A percentile compares a stretch with the other conserved stretches of the same genome.
Conservation (phyloP, 2,329 filamentous ascomycete species). For the Cercospora brassicicola region DNA sequence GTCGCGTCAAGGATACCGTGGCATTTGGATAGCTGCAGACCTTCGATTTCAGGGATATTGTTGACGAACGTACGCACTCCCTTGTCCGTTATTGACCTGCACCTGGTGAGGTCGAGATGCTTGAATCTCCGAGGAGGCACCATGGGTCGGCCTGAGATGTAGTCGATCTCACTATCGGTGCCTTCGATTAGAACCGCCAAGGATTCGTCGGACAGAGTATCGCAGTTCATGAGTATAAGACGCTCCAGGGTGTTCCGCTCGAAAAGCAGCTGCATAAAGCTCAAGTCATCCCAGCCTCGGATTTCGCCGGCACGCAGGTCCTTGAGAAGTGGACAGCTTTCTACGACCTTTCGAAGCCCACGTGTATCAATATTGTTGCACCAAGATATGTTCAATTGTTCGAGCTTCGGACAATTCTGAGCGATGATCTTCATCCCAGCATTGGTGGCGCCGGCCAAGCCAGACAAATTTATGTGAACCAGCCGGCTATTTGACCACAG, state of each 20-base stretch:
- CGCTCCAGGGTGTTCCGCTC: constrained; percentile 77
- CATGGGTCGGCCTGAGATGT: constrained; percentile 72
- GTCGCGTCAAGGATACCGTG: constrained; percentile 70
- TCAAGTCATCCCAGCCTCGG: constrained; percentile 71
- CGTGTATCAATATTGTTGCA: constrained; percentile 80
- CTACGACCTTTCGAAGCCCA: constrained; percentile 71
- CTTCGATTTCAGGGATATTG: constrained; percentile 76
- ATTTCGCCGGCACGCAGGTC: constrained; percentile 84
- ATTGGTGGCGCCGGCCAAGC: constrained; percentile 76
- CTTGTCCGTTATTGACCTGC: constrained; percentile 67
- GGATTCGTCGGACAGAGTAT: constrained; percentile 72
- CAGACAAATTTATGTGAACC: constrained; percentile 82
- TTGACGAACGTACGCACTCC: constrained; percentile 71
- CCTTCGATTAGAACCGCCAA: constrained; percentile 76
- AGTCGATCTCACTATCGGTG: constrained; percentile 72
- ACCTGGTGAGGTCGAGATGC: constrained; percentile 82
- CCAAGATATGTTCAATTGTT: constrained; percentile 88
- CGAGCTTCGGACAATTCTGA: constrained; percentile 75
- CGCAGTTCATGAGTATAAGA: constrained; percentile 78
- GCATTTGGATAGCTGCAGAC: constrained; percentile 79
- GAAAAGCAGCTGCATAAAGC: constrained; percentile 74
- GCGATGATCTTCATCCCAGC: constrained; percentile 83
- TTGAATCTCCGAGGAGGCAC: constrained; percentile 76
- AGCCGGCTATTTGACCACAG: constrained; percentile 76
- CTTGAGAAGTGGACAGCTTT: constrained; percentile 69